Percentiles rank a stretch among this genome's conserved stretches.
Evolutionary conservation across 176 grass and related monocot species (phyloP).

Genomic region (Lolium rigidum): DNA sequence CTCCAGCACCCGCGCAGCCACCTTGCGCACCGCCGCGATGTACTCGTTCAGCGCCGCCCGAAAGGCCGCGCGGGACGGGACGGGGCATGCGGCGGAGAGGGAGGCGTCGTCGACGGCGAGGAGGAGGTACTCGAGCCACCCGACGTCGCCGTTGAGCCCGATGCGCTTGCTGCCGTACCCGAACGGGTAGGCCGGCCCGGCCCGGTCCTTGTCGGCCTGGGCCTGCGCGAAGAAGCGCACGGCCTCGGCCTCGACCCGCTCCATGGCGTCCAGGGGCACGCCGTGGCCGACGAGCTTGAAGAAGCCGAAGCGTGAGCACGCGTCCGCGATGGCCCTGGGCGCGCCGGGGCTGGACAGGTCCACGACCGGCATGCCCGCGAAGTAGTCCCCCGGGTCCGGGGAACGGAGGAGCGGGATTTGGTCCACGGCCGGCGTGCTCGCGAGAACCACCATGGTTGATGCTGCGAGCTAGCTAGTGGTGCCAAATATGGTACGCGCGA

Average conservation of each 20-base stretch:
- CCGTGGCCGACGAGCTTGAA: slow-evolving; percentile 88
- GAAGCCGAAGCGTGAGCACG: slow-evolving; percentile 85
- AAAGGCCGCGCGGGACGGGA: slow-evolving; percentile 45
- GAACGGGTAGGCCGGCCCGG: slow-evolving; percentile 64
- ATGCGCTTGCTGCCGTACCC: slow-evolving; percentile 93
- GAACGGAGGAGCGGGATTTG: slow-evolving; percentile 70
- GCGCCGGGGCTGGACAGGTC: slow-evolving; percentile 60
- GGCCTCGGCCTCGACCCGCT: slow-evolving; percentile 62
- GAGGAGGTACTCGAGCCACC: slow-evolving; percentile 97
- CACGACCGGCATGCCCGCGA: slow-evolving; percentile 62
- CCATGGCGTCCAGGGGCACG: slow-evolving; percentile 53
- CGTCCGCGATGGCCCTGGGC: slow-evolving; percentile 46
- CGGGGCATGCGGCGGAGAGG: slow-evolving; percentile 35
- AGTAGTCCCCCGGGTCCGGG: slow-evolving; percentile 54
- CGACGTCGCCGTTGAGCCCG: slow-evolving; percentile 86
- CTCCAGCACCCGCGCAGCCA: slow-evolving; percentile 70
- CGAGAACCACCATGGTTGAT: slow-evolving; percentile 78
- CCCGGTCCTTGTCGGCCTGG: slow-evolving; percentile 67
- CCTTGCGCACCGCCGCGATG: slow-evolving; percentile 56
- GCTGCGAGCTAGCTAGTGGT: not conserved
- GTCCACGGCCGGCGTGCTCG: slow-evolving; percentile 59
- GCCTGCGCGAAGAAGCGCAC: slow-evolving; percentile 76
- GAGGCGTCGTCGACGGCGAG: slow-evolving; percentile 47
- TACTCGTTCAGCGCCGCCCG: slow-evolving; percentile 70
- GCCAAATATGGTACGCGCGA: not conserved